Conservation (phyloP, 441 rosid genomes). For the Hura crepitans region DNA sequence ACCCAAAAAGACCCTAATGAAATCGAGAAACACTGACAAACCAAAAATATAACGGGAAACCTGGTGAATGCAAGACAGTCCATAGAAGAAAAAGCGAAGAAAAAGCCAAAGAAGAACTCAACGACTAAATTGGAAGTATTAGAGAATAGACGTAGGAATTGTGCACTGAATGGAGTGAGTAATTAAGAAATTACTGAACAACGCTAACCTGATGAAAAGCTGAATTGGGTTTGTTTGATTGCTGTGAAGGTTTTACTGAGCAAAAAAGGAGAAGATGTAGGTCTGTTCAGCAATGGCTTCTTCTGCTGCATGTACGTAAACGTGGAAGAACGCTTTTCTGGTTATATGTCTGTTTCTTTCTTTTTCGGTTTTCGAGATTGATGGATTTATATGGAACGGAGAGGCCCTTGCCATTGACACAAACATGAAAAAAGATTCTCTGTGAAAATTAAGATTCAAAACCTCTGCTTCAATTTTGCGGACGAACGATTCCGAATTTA, state of each 20-base stretch:
- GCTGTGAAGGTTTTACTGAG: background rate
- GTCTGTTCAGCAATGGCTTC: background rate
- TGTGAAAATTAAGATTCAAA: no score
- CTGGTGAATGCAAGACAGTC: background rate
- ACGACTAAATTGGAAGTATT: background rate
- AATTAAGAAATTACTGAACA: background rate
- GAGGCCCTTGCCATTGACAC: no score
- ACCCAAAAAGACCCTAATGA: background rate
- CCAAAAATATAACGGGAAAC: background rate
- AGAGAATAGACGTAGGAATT: background rate
- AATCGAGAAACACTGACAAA: background rate
- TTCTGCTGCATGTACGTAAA: constrained; percentile 4
- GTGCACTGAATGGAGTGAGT: background rate
- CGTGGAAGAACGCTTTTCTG: constrained; percentile 1
- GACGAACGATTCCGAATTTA: no score
- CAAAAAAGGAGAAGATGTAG: background rate
- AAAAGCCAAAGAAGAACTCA: background rate
- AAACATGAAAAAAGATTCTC: no score
- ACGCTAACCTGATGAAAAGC: background rate
- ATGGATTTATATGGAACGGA: no score
- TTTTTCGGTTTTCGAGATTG: no score
- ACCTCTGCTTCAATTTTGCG: no score
- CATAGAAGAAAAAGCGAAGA: background rate
- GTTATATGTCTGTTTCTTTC: no score
- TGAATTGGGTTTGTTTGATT: background rate